phyloP scores from a whole-genome alignment of 2,329 filamentous ascomycete genomes.

The Curvularia sp. region DNA sequence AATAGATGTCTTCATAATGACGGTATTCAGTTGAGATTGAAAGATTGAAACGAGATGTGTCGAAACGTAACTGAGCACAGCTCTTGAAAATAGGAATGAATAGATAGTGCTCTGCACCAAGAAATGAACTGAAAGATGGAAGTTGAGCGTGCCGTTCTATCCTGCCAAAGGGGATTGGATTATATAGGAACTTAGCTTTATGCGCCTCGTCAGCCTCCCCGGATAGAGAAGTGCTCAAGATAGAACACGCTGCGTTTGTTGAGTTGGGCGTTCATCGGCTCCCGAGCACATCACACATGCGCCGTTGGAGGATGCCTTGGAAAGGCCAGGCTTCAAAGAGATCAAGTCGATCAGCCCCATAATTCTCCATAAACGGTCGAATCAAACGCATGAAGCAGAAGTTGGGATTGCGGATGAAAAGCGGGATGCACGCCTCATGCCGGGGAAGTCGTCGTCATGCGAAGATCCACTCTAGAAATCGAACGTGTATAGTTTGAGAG shows the following conservation, averaged over 20 bases:
- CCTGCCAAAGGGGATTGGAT: constrained; percentile 19
- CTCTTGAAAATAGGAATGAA: constrained; percentile 42
- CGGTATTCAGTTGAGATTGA: constrained; percentile 13
- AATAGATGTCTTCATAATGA: constrained; percentile 47
- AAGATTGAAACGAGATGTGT: constrained; percentile 35
- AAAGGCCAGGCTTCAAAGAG: constrained; percentile 28
- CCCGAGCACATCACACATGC: constrained; percentile 45
- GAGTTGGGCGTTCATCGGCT: constrained; percentile 32
- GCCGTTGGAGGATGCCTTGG: constrained; percentile 45
- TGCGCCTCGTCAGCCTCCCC: constrained; percentile 15
- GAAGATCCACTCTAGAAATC: constrained; percentile 32
- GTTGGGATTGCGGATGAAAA: constrained; percentile 19
- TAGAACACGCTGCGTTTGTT: constrained; percentile 23
- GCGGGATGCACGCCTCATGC: constrained; percentile 30
- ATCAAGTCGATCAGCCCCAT: constrained; percentile 28
- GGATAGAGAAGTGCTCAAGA: constrained; percentile 21
- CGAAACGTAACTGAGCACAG: constrained; percentile 47
- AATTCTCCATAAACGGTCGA: constrained; percentile 43
- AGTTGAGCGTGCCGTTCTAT: constrained; percentile 28
- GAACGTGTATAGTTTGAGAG: constrained; percentile 47
- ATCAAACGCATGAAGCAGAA: constrained; percentile 43
- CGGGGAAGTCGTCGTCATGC: constrained; percentile 28
- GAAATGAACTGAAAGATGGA: constrained; percentile 27
- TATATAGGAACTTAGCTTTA: constrained; percentile 32
- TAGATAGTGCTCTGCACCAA: constrained; percentile 46